Conservation (phyloP, 495 filamentous ascomycete genomes). For the Cladorrhinum samala region DNA sequence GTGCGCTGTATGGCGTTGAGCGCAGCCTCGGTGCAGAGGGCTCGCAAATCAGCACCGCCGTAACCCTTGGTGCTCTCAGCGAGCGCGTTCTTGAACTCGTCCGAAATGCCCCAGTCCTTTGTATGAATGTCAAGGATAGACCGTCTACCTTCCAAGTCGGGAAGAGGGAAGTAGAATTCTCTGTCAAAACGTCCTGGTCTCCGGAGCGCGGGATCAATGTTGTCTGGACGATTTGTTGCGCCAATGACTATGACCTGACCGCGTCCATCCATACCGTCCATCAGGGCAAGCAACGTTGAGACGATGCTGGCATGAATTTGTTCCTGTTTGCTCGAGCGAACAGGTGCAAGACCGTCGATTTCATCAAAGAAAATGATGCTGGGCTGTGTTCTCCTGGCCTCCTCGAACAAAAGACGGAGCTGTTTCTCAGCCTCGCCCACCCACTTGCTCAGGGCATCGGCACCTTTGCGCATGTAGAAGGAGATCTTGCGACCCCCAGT, state of each 20-base stretch:
- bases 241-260: constrained; percentile 98
- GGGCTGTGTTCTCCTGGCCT: constrained; percentile 88
- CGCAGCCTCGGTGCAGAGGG: constrained; percentile 94
- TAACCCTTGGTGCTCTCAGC: constrained; percentile 91
- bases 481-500: constrained; percentile 83
- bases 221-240: constrained; percentile 94
- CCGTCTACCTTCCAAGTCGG: constrained; percentile 68
- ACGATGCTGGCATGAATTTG: constrained; percentile 98
- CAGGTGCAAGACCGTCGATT: constrained; percentile 92
- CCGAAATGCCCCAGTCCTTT: constrained; percentile 79
- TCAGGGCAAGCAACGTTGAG: constrained; percentile 86
- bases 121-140: constrained; percentile 94
- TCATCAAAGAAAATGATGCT: constrained; percentile 99
- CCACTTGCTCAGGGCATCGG: constrained; percentile 96
- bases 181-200: constrained; percentile 92
- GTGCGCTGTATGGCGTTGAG: constrained; percentile 94
- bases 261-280: constrained; percentile 99
- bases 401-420: constrained; percentile 86
- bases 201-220: constrained; percentile 89
- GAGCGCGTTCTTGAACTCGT: constrained; percentile 72
- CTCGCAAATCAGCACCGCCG: constrained; percentile 88
- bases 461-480: constrained; percentile 98
- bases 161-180: constrained; percentile 96
- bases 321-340: constrained; percentile 94
- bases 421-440: constrained; percentile 97